Base-by-base conservation (phyloP, 176 grass and related monocot genomes). In the Tillandsia leiboldiana region DNA sequence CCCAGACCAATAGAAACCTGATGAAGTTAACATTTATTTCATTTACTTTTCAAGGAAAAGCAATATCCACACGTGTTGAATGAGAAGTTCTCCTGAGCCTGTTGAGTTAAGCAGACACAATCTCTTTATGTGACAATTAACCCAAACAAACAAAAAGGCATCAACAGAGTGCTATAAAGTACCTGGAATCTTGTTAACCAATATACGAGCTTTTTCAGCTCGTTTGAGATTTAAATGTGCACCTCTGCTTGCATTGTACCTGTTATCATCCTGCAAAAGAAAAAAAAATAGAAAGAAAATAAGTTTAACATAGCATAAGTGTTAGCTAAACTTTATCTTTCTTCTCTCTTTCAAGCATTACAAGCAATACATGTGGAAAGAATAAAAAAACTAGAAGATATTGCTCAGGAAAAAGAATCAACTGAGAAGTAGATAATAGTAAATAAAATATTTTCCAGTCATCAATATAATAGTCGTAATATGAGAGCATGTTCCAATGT, bases 121-220 rank as follows among this genome's bases (percentile, higher is more conserved):
- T 9, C 22, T 14, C 22, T 61, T 61, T 23, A 7, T 61, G 15
- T 22, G 56, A 10, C 11, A 61, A 18, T 20, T 17, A 72, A 20
- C 51, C 50, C 12, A 27, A n/a, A 15, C 48, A 63, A 49, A 51
- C 9, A 79, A 27, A 29, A 12, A 66, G 67, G 47, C 17, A 5
- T 24, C 15, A 62, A 70, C 14, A 27, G 68, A 53, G 11, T 72
- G 61, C 47, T 18, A n/a, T 49, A 83, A 26, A 69, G 20, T 87
- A 92, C 94, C 84, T 80, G 94, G 94, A 73, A 92, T 90, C 82
- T 97, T 97, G 64, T 87, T 87, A 63, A 97, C 89, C 73, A 92
- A 64, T 70, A 87, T 73, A 75, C 94, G 94, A 65, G 89, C 89
- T 81, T 87, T 97, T 79, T 97, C 94, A 72, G 94, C 89, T 62